phyloP scores from a whole-genome alignment of 352 stramenopile genomes.

The Phytophthora pistaciae region DNA sequence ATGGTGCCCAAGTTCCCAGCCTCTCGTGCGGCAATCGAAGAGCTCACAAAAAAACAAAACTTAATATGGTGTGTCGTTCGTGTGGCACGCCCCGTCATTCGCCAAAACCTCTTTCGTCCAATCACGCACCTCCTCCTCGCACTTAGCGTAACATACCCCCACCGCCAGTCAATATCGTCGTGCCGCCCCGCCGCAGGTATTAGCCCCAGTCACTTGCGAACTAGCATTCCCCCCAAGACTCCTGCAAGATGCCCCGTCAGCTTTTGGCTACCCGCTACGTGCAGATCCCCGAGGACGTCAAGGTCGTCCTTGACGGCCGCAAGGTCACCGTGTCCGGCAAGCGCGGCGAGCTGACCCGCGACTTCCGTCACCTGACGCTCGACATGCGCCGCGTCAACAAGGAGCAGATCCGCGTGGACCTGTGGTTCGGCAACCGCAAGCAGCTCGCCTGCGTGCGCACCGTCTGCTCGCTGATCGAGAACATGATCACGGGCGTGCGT shows the following conservation, averaged over 20 bases:
- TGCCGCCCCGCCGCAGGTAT: neutral
- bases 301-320: constrained; percentile 95
- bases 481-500: constrained; percentile 99
- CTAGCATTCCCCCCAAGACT: constrained; percentile 63
- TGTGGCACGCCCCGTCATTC: constrained; percentile 19
- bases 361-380: constrained; percentile 98
- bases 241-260: constrained; percentile 79
- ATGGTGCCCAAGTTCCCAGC: constrained; percentile 14
- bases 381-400: constrained; percentile 95
- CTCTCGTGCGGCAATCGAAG: constrained; percentile 15
- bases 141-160: neutral
- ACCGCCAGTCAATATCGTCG: constrained; percentile 1
- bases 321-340: constrained; percentile 97
- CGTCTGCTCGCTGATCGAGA: constrained; percentile 99
- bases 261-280: constrained; percentile 95
- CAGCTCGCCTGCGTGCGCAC: constrained; percentile 98
- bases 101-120: constrained; percentile 1
- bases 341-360: constrained; percentile 94
- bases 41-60: neutral
- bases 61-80: constrained; percentile 14
- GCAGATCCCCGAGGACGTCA: constrained; percentile 95
- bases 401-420: constrained; percentile 95
- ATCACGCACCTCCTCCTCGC: neutral
- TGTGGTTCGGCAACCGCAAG: constrained; percentile 99
- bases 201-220: constrained; percentile 66